Percentiles rank a stretch among this genome's conserved stretches.
These are phyloP conservation scores for Fusarium austroafricanum DNA, from an alignment of 2,329 filamentous ascomycete genomes.

Conservation along the genomic window DNA sequence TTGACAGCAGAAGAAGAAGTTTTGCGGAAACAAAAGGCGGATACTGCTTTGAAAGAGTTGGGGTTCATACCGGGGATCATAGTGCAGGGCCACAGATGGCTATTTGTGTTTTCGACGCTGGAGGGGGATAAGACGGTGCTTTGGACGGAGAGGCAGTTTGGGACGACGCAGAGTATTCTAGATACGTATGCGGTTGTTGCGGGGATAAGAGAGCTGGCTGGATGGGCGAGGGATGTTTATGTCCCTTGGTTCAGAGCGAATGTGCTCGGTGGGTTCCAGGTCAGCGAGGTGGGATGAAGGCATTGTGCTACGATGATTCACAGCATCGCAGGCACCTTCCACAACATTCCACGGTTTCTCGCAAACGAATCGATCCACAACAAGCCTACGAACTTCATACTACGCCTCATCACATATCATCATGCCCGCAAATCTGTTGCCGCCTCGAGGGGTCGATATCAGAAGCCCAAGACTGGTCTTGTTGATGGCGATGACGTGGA, in stretches of 20 bases:
- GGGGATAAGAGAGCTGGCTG: slow-evolving; percentile 23
- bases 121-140: slow-evolving; percentile 25
- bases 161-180: slow-evolving; percentile 26
- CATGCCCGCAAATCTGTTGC: too few species aligned
- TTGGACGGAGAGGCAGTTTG: slow-evolving; percentile 34
- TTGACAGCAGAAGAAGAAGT: slow-evolving; percentile 3
- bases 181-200: slow-evolving; percentile 33
- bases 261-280: slow-evolving; percentile 1
- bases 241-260: slow-evolving; percentile 30
- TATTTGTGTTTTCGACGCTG: slow-evolving; percentile 36
- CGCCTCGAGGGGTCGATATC: too few species aligned
- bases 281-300: neutral
- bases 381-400: too few species aligned
- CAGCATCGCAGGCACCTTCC: too few species aligned
- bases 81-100: slow-evolving; percentile 34
- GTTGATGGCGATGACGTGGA: too few species aligned
- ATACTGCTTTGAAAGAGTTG: neutral
- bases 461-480: too few species aligned
- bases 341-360: too few species aligned
- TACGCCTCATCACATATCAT: too few species aligned
- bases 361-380: too few species aligned
- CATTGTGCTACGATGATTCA: too few species aligned
- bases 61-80: slow-evolving; percentile 39
- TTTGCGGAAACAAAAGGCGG: neutral
- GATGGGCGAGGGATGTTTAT: slow-evolving; percentile 30